Evolutionary conservation across 108 stramenopile species (phyloP).

Genomic region (Stephanodiscus triporus): DNA sequence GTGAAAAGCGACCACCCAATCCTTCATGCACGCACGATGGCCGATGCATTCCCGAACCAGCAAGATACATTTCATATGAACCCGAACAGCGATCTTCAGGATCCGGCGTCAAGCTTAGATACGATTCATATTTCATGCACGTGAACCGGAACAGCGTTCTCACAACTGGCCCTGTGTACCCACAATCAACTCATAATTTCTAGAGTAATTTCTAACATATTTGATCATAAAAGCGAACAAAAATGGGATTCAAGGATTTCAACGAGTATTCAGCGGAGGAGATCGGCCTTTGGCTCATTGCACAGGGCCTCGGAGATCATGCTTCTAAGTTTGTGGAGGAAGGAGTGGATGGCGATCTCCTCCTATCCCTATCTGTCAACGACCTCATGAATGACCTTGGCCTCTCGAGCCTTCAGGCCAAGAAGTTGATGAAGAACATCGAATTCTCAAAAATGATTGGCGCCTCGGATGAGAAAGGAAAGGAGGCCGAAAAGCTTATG

Average conservation of each 20-base stretch:
- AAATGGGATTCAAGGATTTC: constrained; percentile 41
- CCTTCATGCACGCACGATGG: too few relatives aligned
- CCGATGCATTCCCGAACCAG: too few relatives aligned
- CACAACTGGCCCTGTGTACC: too few relatives aligned
- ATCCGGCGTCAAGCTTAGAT: too few relatives aligned
- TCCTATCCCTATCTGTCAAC: constrained; percentile 30
- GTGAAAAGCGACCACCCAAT: too few relatives aligned
- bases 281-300: constrained; percentile 41
- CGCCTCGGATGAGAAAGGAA: constrained; percentile 12
- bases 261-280: constrained; percentile 48
- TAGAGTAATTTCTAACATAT: too few relatives aligned
- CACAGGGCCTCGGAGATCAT: constrained; percentile 39
- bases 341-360: constrained; percentile 48
- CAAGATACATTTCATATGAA: background rate
- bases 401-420: constrained; percentile 42
- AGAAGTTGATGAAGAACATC: constrained; percentile 46
- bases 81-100: too few relatives aligned
- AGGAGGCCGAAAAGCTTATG: constrained; percentile 22
- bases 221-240: background rate
- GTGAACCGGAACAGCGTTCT: too few relatives aligned
- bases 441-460: constrained; percentile 23
- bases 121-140: too few relatives aligned
- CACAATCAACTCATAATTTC: too few relatives aligned
- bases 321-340: constrained; percentile 34
- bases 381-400: constrained; percentile 46